Evolutionary conservation across 306 rosid species (phyloP).

Genomic region (Cicer cuneatum): DNA sequence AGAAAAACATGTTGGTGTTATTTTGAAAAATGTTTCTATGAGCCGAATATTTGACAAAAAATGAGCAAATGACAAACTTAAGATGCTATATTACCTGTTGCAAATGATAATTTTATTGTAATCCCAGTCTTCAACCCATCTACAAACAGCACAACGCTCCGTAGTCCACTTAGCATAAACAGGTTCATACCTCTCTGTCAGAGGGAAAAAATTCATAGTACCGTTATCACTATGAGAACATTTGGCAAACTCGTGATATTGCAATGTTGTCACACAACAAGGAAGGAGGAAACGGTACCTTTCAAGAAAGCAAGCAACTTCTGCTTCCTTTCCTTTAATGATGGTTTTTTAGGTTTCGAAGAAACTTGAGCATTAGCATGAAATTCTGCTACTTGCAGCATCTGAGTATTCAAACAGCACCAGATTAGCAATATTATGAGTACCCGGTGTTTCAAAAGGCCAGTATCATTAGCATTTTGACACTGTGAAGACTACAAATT

Average conservation of each 20-base stretch:
- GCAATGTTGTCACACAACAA: slow-evolving; percentile 25
- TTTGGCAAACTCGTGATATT: slow-evolving; percentile 29
- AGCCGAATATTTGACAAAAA: slow-evolving; percentile 29
- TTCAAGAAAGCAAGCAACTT: slow-evolving; percentile 89
- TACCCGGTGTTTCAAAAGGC: slow-evolving; percentile 10
- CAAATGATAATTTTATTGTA: slow-evolving; percentile 97
- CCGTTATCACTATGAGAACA: slow-evolving; percentile 32
- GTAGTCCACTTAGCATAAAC: slow-evolving; percentile 96
- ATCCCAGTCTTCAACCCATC: slow-evolving; percentile 99
- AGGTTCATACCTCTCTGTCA: slow-evolving; percentile 93
- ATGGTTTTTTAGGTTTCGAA: slow-evolving; percentile 79
- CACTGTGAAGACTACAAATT: slow-evolving; percentile 23
- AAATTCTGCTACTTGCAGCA: slow-evolving; percentile 94
- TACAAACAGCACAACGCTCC: slow-evolving; percentile 99
- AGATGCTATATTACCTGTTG: slow-evolving; percentile 67
- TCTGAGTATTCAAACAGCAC: slow-evolving; percentile 62
- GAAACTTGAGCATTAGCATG: slow-evolving; percentile 81
- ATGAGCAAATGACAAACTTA: slow-evolving; percentile 23
- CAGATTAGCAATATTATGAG: slow-evolving; percentile 39
- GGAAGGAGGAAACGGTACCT: slow-evolving; percentile 61
- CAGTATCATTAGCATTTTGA: slow-evolving; percentile 27
- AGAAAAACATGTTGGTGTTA: background rate
- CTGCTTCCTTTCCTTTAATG: slow-evolving; percentile 86
- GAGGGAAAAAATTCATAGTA: slow-evolving; percentile 42
- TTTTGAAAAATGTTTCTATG: background rate